Evolutionary conservation across 169 alveolate species (phyloP), one percentile per base, ranked within the genome.

Genomic region (Cryptosporidium sp.): DNA sequence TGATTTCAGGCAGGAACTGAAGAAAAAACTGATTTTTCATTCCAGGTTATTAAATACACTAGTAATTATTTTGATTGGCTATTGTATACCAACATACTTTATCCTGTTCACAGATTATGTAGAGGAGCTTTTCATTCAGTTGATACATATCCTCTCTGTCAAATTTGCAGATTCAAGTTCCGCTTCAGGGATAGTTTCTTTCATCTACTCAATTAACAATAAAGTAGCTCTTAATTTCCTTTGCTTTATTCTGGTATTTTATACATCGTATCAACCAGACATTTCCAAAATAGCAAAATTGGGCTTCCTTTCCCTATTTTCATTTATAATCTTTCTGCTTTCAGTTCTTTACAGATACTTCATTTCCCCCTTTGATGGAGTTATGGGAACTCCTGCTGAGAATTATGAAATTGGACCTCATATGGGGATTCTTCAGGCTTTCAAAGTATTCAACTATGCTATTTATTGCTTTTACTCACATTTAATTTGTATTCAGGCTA

Each of bases 61-160:
- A 12, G 70, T 80, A n/a, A 29, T 80, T 3, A 70, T 80, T 29
- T 31, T 39, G 44, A 65, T 80, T 26, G 65, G 80, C 16, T 80
- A 80, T 37, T 80, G 89, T 26, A 80, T 80, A 45, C 89, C 89
- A 42, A 80, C 75, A 9, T 80, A 80, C 65, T 80, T 80, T 29
- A 80, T 80, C 33, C 31, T 80, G 21, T 80, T 80, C 65, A 53
- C 67, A 3, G 89, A 80, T 35, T 80, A 80, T 48, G 89, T 62
- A 21, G 89, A 80, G 56, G 75, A 65, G 56, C 75, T 80, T 26
- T 48, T 80, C 8, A 37, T 26, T 9, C 89, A 80, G 70, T 33
- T 65, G 8, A 65, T 80, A n/a, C 80, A 62, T 16, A 44, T 29
- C 18, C 67, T 80, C 29, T 42, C 73, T 23, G 33, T 65, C 21